phyloP scores from a whole-genome alignment of 2,329 filamentous ascomycete genomes.

The Lasiodiplodia sp. region DNA sequence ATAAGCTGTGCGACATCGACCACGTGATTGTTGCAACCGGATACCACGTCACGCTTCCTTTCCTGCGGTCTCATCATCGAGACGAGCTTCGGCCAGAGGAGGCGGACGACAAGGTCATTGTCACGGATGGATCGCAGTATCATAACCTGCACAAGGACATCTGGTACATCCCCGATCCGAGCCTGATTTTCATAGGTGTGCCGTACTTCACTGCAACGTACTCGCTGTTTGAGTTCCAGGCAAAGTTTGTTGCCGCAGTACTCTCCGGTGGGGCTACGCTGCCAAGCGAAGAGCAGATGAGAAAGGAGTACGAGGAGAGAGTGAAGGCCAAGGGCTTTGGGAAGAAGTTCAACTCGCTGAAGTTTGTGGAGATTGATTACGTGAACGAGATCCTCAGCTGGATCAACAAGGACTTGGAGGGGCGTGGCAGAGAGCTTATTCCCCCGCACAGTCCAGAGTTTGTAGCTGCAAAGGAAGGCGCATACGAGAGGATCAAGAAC shows the following conservation, averaged over 20 bases:
- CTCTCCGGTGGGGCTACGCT: slow-evolving; percentile 60
- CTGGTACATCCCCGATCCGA: slow-evolving; percentile 73
- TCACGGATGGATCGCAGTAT: slow-evolving; percentile 68
- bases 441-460: slow-evolving; percentile 47
- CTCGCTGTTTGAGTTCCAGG: slow-evolving; percentile 74
- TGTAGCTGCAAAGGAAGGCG: slow-evolving; percentile 44
- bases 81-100: slow-evolving; percentile 53
- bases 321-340: slow-evolving; percentile 50
- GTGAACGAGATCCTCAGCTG: slow-evolving; percentile 49
- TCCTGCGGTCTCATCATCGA: slow-evolving; percentile 61
- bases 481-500: slow-evolving; percentile 42
- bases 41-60: slow-evolving; percentile 72
- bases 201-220: slow-evolving; percentile 73
- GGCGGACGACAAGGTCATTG: slow-evolving; percentile 62
- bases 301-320: slow-evolving; percentile 48
- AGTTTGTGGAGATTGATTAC: slow-evolving; percentile 48
- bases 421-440: slow-evolving; percentile 35
- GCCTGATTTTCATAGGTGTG: slow-evolving; percentile 68
- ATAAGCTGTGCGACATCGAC: slow-evolving; percentile 63
- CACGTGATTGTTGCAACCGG: slow-evolving; percentile 71
- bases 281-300: slow-evolving; percentile 54
- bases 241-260: slow-evolving; percentile 65
- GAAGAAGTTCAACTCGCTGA: slow-evolving; percentile 55
- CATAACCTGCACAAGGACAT: slow-evolving; percentile 76
- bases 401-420: slow-evolving; percentile 45